Base-by-base conservation (phyloP, 352 stramenopile genomes). In the Pythium scleroteichum region DNA sequence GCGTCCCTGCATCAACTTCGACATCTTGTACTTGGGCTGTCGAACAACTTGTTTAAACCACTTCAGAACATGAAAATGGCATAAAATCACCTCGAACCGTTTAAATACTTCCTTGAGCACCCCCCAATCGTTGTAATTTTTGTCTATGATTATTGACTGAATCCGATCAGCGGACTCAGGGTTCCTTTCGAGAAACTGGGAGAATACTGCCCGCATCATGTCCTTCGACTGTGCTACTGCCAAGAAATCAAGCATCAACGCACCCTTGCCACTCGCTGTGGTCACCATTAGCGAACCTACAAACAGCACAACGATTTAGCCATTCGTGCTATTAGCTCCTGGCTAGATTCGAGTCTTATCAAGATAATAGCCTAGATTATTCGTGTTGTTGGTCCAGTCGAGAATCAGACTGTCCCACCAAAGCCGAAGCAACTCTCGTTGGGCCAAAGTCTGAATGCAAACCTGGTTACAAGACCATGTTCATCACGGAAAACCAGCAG, bases 41-140 rank as follows among this genome's bases (percentile, higher is more conserved):
- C 8, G 27, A 19, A 46, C 32, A 3, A 44, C 29, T 8, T 45
- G 2, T 33, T 56, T 56, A 27, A 59, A 59, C 52, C 52, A 59
- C 19, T 59, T 59, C 23, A 59, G 24, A n/a, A 59, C 52, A 26
- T 72, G 59, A 52, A 72, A 72, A 14, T 72, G 59, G 47, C 59
- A 68, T 6, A 72, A 33, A 2, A 68, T 16, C 0, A 68, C 47
- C 12, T 44, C 7, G 1, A 50, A 47, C 7, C n/a, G 3, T 6
- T 41, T 48, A 48, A 68, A 57, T 2, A 60, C 35, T 0, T 48
- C 24, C 0, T 72, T 33, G 8, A 68, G 19, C 0, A 63, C 50
- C 0, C 0, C 2, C 58, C 58, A 71, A 14, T 71, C 64, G 1
- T 27, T 67, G 20, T 58, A 67, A 26, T 71, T 58, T 20, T 71